Evolutionary conservation across 2,329 filamentous ascomycete genomes (phyloP).

Genomic region (Raffaelea deltoideospora): DNA sequence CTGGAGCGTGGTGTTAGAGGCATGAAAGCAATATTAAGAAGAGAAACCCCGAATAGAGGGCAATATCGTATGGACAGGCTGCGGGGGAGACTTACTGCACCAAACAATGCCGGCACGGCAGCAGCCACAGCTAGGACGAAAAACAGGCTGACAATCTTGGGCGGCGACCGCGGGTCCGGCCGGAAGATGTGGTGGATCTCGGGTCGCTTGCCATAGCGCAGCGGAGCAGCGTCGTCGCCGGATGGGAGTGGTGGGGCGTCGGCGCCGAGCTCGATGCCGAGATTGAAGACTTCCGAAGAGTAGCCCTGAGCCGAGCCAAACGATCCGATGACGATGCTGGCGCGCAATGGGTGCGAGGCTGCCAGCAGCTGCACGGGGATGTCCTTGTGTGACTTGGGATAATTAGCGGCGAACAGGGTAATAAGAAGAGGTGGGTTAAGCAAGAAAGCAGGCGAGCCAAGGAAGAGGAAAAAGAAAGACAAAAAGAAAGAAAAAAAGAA

Average conservation of each 20-base stretch:
- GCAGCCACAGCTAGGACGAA: constrained; percentile 62
- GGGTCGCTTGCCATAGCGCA: constrained; percentile 69
- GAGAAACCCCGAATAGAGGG: no score
- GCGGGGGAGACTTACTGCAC: constrained; percentile 48
- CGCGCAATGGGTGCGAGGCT: constrained; percentile 52
- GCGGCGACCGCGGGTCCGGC: constrained; percentile 62
- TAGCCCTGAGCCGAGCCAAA: constrained; percentile 62
- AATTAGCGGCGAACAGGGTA: not conserved
- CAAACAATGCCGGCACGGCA: constrained; percentile 58
- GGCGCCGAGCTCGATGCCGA: constrained; percentile 50
- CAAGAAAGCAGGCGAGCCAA: no score
- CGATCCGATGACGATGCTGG: constrained; percentile 72
- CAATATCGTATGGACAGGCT: no score
- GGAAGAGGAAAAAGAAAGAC: no score
- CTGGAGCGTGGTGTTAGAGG: constrained; percentile 24
- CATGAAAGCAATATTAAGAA: no score
- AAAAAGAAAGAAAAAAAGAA: no score
- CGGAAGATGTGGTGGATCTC: constrained; percentile 91
- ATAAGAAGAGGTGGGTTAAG: no score
- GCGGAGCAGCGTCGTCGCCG: constrained; percentile 45
- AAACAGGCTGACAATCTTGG: constrained; percentile 60
- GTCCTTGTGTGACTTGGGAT: constrained; percentile 64
- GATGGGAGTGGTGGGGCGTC: constrained; percentile 41
- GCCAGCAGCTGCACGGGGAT: constrained; percentile 70
- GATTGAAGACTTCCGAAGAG: constrained; percentile 55